Percentiles rank a stretch among this genome's conserved stretches.
Conservation (phyloP, 139 green algal genomes). For the Tetraselmis striata region DNA sequence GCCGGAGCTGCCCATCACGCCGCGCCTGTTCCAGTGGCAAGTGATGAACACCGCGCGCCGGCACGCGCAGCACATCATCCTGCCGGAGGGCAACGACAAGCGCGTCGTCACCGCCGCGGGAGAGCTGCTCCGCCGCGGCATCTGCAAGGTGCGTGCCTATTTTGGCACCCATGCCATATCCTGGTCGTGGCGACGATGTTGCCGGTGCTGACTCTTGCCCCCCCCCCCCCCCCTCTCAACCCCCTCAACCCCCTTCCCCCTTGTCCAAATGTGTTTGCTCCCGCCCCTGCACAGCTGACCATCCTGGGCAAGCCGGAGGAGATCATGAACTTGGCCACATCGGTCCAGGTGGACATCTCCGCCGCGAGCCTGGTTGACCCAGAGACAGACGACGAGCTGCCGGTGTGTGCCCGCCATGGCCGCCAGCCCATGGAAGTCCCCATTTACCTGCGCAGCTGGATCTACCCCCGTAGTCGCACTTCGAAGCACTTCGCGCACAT, state of each 20-base stretch:
- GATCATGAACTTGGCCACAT: constrained; percentile 16
- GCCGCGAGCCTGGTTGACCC: constrained; percentile 47
- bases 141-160: too few species aligned
- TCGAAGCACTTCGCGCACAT: too few species aligned
- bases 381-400: neutral
- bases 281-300: too few species aligned
- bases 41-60: neutral
- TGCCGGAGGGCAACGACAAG: constrained; percentile 67
- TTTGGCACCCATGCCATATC: too few species aligned
- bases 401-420: neutral
- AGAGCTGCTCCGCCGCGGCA: constrained; percentile 44
- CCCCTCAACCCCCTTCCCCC: too few species aligned
- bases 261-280: too few species aligned
- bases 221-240: too few species aligned
- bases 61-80: constrained; percentile 66
- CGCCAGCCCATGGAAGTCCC: neutral
- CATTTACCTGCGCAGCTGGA: constrained; percentile 19
- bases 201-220: too few species aligned
- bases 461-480: too few species aligned
- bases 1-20: neutral
- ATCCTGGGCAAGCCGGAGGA: constrained; percentile 61
- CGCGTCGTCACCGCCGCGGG: constrained; percentile 60
- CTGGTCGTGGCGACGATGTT: too few species aligned
- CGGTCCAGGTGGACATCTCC: constrained; percentile 45
- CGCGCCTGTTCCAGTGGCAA: neutral